Conservation (phyloP, 2,329 filamentous ascomycete species). For the Rutstroemia sp. region DNA sequence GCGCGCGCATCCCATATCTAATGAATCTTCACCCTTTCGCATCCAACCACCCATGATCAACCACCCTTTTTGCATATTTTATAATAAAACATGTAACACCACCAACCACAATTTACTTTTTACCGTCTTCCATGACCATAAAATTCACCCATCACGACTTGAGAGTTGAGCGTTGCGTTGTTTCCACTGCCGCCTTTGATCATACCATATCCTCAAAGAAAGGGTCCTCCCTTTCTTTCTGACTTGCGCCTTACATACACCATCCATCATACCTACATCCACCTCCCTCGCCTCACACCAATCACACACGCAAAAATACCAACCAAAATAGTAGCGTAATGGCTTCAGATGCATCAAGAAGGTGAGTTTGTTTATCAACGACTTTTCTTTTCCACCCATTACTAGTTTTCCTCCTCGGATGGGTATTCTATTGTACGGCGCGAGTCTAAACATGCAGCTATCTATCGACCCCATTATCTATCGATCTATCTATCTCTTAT, state of each 20-base stretch:
- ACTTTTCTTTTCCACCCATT: neutral
- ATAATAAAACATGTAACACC: neutral
- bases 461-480: too few species aligned
- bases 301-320: neutral
- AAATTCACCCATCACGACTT: too few species aligned
- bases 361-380: constrained; percentile 15
- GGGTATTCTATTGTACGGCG: neutral
- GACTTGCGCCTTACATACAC: too few species aligned
- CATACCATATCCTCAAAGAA: too few species aligned
- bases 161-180: too few species aligned
- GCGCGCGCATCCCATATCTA: too few species aligned
- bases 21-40: too few species aligned
- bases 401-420: neutral
- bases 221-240: too few species aligned
- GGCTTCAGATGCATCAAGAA: constrained; percentile 25
- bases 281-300: neutral
- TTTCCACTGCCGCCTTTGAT: too few species aligned
- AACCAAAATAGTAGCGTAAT: constrained; percentile 10
- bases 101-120: neutral
- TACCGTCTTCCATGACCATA: neutral
- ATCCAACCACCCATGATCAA: too few species aligned
- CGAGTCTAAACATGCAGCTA: neutral
- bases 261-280: neutral
- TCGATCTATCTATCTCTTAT: too few species aligned
- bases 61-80: neutral